A percentile compares a stretch with the other conserved stretches of the same genome.
These are phyloP conservation scores for Hymenoscyphus fructigenus DNA, from an alignment of 2,329 filamentous ascomycete species.

Conservation along the genomic window DNA sequence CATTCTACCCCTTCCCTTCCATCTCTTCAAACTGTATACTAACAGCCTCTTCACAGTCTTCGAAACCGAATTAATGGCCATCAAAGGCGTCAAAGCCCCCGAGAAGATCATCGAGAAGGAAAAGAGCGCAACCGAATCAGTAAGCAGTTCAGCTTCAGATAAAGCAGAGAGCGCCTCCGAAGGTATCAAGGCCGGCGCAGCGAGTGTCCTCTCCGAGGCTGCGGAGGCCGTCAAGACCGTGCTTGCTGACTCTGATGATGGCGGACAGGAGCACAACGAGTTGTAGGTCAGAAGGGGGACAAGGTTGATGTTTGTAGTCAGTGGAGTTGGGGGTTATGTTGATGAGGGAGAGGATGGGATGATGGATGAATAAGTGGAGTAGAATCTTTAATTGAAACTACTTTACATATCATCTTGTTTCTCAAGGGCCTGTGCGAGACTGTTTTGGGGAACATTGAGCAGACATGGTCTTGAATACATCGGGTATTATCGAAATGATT, in stretches of 20 bases:
- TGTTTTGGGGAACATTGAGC: no score
- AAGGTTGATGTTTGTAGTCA: slow-evolving; percentile 4
- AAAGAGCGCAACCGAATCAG: slow-evolving; percentile 9
- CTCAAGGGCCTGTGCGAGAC: no score
- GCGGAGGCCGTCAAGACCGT: slow-evolving; percentile 53
- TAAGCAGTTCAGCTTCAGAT: slow-evolving; percentile 30
- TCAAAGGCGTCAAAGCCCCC: slow-evolving; percentile 63
- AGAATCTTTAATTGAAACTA: no score
- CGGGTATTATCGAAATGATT: no score
- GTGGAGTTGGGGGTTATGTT: slow-evolving; percentile 17
- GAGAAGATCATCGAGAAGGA: slow-evolving; percentile 25
- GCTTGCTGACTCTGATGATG: slow-evolving; percentile 54
- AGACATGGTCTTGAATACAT: neutral
- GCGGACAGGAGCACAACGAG: slow-evolving; percentile 59
- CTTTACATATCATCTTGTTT: no score
- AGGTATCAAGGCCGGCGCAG: slow-evolving; percentile 42
- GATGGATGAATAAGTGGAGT: no score
- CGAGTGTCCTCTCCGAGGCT: slow-evolving; percentile 50
- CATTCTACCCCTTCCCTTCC: neutral
- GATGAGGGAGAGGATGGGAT: neutral
- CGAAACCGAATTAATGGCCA: slow-evolving; percentile 85
- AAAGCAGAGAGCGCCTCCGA: slow-evolving; percentile 27
- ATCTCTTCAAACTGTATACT: slow-evolving; percentile 2
- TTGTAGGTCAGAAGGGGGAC: slow-evolving; percentile 42
- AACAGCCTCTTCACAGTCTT: slow-evolving; percentile 60